These are phyloP conservation scores for Solanum acaule DNA, from an alignment of 257 asterid species.

Conservation along the genomic window DNA sequence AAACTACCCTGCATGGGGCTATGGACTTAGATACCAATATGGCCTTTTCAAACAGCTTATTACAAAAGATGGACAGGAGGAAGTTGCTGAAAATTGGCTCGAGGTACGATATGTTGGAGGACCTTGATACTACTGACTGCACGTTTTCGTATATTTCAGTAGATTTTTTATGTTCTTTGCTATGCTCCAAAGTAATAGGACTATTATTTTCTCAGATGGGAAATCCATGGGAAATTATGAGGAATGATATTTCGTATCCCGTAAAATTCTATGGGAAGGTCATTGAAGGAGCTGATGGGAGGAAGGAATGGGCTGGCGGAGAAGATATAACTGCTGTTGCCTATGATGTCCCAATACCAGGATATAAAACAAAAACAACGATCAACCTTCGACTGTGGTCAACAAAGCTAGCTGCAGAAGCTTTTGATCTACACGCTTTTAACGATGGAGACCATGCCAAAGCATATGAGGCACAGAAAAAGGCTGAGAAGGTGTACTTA, in stretches of 20 bases:
- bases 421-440: slow-evolving; percentile 52
- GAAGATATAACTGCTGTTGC: slow-evolving; percentile 71
- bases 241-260: slow-evolving; percentile 69
- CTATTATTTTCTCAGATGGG: slow-evolving; percentile 35
- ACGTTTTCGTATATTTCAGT: not conserved
- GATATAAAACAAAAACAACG: slow-evolving; percentile 71
- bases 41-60: slow-evolving; percentile 69
- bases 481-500: slow-evolving; percentile 61
- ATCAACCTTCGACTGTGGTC: slow-evolving; percentile 75
- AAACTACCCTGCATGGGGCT: slow-evolving; percentile 89
- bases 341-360: slow-evolving; percentile 81
- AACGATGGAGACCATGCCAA: slow-evolving; percentile 61
- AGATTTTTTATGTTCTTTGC: not conserved
- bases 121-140: not conserved
- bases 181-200: not conserved
- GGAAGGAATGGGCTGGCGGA: slow-evolving; percentile 69
- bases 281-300: slow-evolving; percentile 54
- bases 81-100: slow-evolving; percentile 89
- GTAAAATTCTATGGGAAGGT: slow-evolving; percentile 69
- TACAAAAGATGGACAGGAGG: slow-evolving; percentile 83
- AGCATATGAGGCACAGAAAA: slow-evolving; percentile 62
- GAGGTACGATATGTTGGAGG: slow-evolving; percentile 35
- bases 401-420: slow-evolving; percentile 57
- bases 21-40: slow-evolving; percentile 77
- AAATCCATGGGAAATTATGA: slow-evolving; percentile 77